A percentile compares a stretch with the other conserved stretches of the same genome.
These are phyloP conservation scores for Heritiera littoralis DNA, from an alignment of 345 rosid species.

Conservation along the genomic window DNA sequence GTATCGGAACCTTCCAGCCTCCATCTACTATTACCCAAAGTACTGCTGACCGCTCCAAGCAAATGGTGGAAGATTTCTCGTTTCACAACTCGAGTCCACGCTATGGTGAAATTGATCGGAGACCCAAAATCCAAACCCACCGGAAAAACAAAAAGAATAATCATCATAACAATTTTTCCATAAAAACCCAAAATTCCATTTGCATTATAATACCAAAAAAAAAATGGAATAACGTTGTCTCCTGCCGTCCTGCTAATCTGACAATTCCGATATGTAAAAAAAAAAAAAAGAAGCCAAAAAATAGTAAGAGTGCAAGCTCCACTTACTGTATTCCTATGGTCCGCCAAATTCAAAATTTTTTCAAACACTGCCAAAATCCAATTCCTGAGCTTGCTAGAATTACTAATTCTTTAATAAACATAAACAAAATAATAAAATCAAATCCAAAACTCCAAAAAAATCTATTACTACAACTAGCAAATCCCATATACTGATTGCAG, in stretches of 20 bases:
- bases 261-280: too few relatives aligned
- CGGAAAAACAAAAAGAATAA: not conserved
- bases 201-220: not conserved
- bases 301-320: too few relatives aligned
- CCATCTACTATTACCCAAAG: not conserved
- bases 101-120: not conserved
- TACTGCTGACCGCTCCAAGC: conserved; percentile 19
- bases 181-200: not conserved
- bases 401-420: not conserved
- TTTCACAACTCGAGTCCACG: not conserved
- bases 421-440: not conserved
- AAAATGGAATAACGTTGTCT: not conserved
- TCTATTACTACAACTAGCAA: not conserved
- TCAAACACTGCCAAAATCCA: not conserved
- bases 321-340: too few relatives aligned
- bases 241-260: too few relatives aligned
- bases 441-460: not conserved
- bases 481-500: not conserved
- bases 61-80: conserved; percentile 15
- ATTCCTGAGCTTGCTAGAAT: not conserved
- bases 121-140: not conserved
- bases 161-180: not conserved
- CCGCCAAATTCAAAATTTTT: too few relatives aligned
- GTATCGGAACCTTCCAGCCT: not conserved
- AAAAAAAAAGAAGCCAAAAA: not conserved